These are phyloP conservation scores for Rutidosis leptorrhynchoides DNA, from an alignment of 129 eudicot species.

Conservation along the genomic window DNA sequence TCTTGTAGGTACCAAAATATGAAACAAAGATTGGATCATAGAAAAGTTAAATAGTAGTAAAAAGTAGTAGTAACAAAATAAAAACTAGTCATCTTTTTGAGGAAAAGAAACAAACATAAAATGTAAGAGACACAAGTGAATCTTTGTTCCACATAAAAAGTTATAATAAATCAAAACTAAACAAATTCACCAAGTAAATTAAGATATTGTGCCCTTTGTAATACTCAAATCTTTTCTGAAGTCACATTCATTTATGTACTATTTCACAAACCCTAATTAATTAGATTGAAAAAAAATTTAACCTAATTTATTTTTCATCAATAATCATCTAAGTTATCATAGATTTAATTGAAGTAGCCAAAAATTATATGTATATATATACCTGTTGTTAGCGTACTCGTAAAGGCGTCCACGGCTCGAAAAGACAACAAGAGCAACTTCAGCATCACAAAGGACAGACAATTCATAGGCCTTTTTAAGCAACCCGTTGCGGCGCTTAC, in stretches of 20 bases:
- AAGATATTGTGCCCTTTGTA: constrained; percentile 35
- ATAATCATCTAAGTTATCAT: constrained; percentile 9
- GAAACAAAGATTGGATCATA: constrained; percentile 41
- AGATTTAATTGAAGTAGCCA: too few relatives aligned
- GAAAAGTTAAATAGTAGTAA: constrained; percentile 28
- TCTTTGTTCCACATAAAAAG: constrained; percentile 32
- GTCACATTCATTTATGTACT: constrained; percentile 21
- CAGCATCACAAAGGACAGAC: constrained; percentile 96
- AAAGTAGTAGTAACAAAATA: not conserved
- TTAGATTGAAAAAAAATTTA: not conserved
- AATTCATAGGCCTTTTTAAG: constrained; percentile 89
- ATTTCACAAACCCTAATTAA: constrained; percentile 27
- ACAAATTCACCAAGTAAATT: constrained; percentile 25
- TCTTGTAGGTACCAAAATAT: constrained; percentile 39
- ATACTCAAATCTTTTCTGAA: constrained; percentile 26
- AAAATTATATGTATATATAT: constrained; percentile 20
- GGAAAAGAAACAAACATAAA: constrained; percentile 30
- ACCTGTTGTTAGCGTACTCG: constrained; percentile 97
- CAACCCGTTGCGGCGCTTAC: constrained; percentile 84
- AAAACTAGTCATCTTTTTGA: constrained; percentile 23
- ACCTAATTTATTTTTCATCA: constrained; percentile 17
- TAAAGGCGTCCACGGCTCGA: constrained; percentile 90
- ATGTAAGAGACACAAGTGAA: constrained; percentile 32
- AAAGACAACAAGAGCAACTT: constrained; percentile 85
- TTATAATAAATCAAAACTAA: constrained; percentile 16